These are phyloP conservation scores for Exophiala alcalophila DNA, from an alignment of 2,329 filamentous ascomycete species.

Conservation along the genomic window DNA sequence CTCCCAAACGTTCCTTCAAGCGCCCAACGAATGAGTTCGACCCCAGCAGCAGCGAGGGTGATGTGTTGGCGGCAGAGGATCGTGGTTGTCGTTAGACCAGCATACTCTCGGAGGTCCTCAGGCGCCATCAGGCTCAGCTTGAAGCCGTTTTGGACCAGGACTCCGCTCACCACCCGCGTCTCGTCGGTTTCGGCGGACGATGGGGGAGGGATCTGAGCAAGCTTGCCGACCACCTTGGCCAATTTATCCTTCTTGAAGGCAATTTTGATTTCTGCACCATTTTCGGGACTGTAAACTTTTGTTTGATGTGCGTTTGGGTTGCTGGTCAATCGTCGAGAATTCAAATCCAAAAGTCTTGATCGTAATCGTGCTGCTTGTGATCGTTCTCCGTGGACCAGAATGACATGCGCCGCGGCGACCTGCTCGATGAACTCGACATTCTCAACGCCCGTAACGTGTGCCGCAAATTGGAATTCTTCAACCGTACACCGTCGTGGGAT, in stretches of 20 bases:
- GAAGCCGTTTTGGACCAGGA: constrained; percentile 96
- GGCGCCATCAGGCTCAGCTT: constrained; percentile 96
- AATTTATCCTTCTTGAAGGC: constrained; percentile 94
- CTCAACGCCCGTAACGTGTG: constrained; percentile 92
- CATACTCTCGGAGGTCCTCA: constrained; percentile 92
- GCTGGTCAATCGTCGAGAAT: constrained; percentile 50
- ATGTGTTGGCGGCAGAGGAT: constrained; percentile 90
- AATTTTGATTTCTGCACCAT: constrained; percentile 91
- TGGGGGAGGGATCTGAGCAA: constrained; percentile 77
- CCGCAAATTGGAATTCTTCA: constrained; percentile 91
- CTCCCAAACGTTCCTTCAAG: constrained; percentile 90
- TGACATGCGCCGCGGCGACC: constrained; percentile 86
- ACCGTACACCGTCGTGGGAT: constrained; percentile 90
- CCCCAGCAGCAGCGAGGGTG: constrained; percentile 79
- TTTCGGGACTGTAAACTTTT: constrained; percentile 90
- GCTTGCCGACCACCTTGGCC: constrained; percentile 91
- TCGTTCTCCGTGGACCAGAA: constrained; percentile 93
- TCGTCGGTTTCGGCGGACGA: constrained; percentile 46
- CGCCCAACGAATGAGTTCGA: constrained; percentile 90
- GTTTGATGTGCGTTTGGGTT: constrained; percentile 70
- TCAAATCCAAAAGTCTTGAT: constrained; percentile 89
- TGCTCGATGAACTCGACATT: constrained; percentile 97
- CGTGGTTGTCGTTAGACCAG: constrained; percentile 91
- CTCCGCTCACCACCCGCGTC: constrained; percentile 71
- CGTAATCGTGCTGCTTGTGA: constrained; percentile 98